Base-by-base conservation (phyloP, 257 asterid genomes). In the Gentiana straminea region DNA sequence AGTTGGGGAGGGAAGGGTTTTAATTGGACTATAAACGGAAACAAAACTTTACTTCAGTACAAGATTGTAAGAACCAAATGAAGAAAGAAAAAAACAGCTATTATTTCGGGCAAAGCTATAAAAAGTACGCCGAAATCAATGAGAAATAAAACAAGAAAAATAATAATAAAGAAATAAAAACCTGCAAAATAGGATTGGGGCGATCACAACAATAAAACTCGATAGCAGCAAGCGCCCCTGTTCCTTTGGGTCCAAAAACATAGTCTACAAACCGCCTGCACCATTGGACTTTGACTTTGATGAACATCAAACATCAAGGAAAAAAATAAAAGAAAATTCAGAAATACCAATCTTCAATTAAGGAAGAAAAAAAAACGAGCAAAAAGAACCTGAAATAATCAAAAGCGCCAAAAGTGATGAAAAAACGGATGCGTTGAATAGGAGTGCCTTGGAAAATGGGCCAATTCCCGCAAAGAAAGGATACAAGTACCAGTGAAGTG, bases 381-480 rank as follows among this genome's bases (percentile, higher is more conserved):
- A 41, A 47, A 8, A 11, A 13, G 11, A 74, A 88, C 95, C 91
- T 75, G 62, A 92, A 62, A 75, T 83, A 83, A 47, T 88, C 95
- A 65, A 71, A 92, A 67, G 88, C 93, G 37, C 95, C 98, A 69
- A 79, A 92, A 15, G 89, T 84, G 74, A 92, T 73, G 84, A 92
- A 92, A 60, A 76, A 52, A 64, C 85, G 84, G 70, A 92, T 75
- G 35, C 84, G 83, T 67, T 84, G 81, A 62, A 92, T 74, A 72
- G 85, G 79, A 64, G 97, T 92, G 55, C 94, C 98, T 15, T 81
- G 81, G 59, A 92, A 92, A 74, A 92, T 79, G 3, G 97, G 98
- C 98, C 97, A 92, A 60, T 88, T 88, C 8, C 98, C 98, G 69
- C 98, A 92, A 64, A 92, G 83, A 77, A 92, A 83, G 0, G 98